Conservation (phyloP, 2,329 filamentous ascomycete genomes). For the Diaporthe velutina region DNA sequence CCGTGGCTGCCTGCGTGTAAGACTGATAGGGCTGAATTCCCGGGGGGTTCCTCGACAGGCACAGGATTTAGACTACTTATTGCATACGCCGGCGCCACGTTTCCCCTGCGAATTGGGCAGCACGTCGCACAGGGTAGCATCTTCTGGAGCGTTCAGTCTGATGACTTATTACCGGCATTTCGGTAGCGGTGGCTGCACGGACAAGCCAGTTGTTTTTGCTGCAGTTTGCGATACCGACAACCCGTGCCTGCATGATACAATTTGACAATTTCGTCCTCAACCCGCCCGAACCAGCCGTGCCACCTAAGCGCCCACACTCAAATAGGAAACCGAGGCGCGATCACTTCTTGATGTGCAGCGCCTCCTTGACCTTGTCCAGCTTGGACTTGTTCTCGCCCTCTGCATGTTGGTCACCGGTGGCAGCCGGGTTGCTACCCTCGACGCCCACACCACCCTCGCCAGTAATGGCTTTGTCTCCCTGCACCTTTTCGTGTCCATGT, state of each 20-base stretch:
- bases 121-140: conserved; percentile 8
- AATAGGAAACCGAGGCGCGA: neutral
- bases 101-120: conserved; percentile 7
- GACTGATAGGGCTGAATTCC: conserved; percentile 27
- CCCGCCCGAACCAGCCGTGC: neutral
- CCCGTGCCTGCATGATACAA: conserved; percentile 18
- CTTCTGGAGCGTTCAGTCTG: conserved; percentile 20
- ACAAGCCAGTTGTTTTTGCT: conserved; percentile 3
- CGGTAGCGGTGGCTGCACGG: conserved; percentile 27
- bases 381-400: conserved; percentile 25
- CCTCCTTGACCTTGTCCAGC: conserved; percentile 36
- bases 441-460: conserved; percentile 21
- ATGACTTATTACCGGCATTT: conserved; percentile 18
- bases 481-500: conserved; percentile 26
- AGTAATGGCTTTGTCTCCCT: conserved; percentile 31
- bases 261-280: conserved; percentile 25
- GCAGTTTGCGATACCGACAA: conserved; percentile 22
- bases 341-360: conserved; percentile 35
- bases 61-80: conserved; percentile 32
- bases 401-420: conserved; percentile 20
- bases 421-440: conserved; percentile 26
- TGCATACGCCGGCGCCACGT: conserved; percentile 21
- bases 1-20: conserved; percentile 31
- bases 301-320: conserved; percentile 14
- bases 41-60: conserved; percentile 11